These are phyloP conservation scores for Mariannaea sp. DNA, from an alignment of 2,329 filamentous ascomycete species.

Conservation along the genomic window DNA sequence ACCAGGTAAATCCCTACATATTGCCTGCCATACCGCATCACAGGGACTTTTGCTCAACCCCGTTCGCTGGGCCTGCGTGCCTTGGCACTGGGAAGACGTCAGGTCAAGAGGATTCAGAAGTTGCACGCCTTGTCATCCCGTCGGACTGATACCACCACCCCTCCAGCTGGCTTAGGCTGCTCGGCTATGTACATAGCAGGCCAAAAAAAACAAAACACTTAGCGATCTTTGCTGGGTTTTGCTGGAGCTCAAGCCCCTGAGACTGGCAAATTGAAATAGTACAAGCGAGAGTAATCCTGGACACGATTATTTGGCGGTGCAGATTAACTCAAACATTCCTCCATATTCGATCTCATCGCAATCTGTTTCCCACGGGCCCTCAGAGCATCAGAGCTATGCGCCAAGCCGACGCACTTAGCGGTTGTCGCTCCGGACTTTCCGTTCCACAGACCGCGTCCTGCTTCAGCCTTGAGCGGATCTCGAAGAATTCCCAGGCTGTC, in stretches of 20 bases:
- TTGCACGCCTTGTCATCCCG: constrained; percentile 20
- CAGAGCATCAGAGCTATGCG: constrained; percentile 4
- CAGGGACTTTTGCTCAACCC: constrained; percentile 16
- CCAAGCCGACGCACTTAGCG: too few relatives aligned
- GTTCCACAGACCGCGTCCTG: constrained; percentile 4
- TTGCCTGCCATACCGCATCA: neutral
- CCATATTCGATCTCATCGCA: neutral
- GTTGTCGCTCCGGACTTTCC: constrained; percentile 4
- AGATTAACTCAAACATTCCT: neutral
- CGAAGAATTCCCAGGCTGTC: constrained; percentile 24
- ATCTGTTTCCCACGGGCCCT: neutral
- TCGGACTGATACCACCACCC: constrained; percentile 31
- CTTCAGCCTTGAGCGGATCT: constrained; percentile 21
- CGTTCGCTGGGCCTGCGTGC: constrained; percentile 9
- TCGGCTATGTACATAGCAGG: constrained; percentile 16
- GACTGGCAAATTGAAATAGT: constrained; percentile 20
- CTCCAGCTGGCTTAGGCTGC: constrained; percentile 17
- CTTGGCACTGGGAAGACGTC: constrained; percentile 14
- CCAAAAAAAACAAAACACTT: constrained; percentile 24
- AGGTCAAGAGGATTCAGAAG: constrained; percentile 21
- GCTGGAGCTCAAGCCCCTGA: constrained; percentile 26
- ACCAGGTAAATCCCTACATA: neutral
- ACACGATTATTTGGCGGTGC: neutral
- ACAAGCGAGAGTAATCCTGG: neutral
- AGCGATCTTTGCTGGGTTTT: constrained; percentile 26